Evolutionary conservation across 768 basidiomycete species (phyloP), one percentile per base, ranked within the genome.

Genomic region (Lentinula guzmanii): DNA sequence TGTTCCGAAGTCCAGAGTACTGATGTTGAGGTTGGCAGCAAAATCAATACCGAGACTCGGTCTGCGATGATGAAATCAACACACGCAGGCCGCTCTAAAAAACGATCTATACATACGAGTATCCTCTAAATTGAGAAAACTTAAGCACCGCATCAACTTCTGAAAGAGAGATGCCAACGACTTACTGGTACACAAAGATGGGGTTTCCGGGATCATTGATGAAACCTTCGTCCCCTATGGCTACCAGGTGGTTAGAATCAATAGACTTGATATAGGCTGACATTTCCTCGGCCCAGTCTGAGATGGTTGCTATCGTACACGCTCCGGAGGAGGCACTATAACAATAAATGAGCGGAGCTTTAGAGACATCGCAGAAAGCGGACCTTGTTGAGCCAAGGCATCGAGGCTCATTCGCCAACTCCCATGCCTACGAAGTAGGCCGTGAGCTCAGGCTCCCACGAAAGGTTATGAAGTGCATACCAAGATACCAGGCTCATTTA

Each of bases 191-290:
- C 18, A 84, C 79, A 62, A 78, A 79, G 21, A 81, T 80, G 4
- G 79, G 72, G 54, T 73, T 79, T 58, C 73, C 68, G 0, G 81
- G 76, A 63, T 80, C 68, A 66, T 86, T 83, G 73, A 81, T 85
- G 77, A 82, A 86, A 3, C 86, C 62, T 58, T 88, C 85, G 65
- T 87, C 86, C 13, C 86, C 85, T 34, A 88, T 70, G 1, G 77
- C 81, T 11, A 88, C 84, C 39, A 87, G 76, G 63, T 87, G 85
- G 71, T 86, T 86, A 18, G 70, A 64, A 69, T 87, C 86, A 63
- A 87, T 78, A 10, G 81, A 81, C 67, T 86, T 85, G 75, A 87
- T 84, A 70, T 78, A 86, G 2, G 82, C 80, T 1, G 83, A 84
- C 43, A 86, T 82, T 28, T 76, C 75, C 57, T 72, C 73, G 2